A percentile compares a stretch with the other conserved stretches of the same genome.
These are phyloP conservation scores for Volvariella volvacea DNA, from an alignment of 1,284 basidiomycete genomes.

Conservation along the genomic window DNA sequence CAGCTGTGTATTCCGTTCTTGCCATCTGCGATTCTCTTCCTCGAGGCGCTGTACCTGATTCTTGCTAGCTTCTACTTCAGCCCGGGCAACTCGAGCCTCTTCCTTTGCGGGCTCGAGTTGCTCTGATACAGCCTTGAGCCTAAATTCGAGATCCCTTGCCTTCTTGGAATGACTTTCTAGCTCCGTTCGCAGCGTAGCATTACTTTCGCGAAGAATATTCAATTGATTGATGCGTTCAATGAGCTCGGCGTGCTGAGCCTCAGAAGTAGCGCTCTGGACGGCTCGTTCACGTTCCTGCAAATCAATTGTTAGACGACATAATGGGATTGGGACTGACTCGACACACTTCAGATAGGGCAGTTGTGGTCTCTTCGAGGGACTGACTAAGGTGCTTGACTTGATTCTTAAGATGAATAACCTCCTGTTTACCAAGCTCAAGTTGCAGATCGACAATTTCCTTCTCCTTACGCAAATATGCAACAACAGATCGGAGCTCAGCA, in stretches of 20 bases:
- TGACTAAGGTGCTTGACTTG: conserved; percentile 72
- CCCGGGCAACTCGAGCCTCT: conserved; percentile 58
- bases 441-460: conserved; percentile 89
- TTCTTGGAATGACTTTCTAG: conserved; percentile 63
- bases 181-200: conserved; percentile 77
- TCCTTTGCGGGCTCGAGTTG: conserved; percentile 77
- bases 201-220: conserved; percentile 84
- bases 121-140: conserved; percentile 49
- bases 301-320: neutral
- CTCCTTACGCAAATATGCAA: conserved; percentile 80
- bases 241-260: conserved; percentile 80
- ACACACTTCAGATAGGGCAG: conserved; percentile 56
- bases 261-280: conserved; percentile 59
- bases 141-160: conserved; percentile 56
- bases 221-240: conserved; percentile 86
- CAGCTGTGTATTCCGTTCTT: conserved; percentile 76
- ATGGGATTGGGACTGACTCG: neutral
- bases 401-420: conserved; percentile 68
- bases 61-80: conserved; percentile 70
- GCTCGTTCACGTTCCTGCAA: conserved; percentile 72
- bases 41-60: conserved; percentile 69
- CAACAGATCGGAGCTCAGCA: conserved; percentile 73
- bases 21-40: conserved; percentile 79
- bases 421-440: conserved; percentile 81
- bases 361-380: conserved; percentile 63